A percentile compares a stretch with the other conserved stretches of the same genome.
phyloP scores from a whole-genome alignment of 2,329 filamentous ascomycete genomes.

The Trichoderma semiorbis region DNA sequence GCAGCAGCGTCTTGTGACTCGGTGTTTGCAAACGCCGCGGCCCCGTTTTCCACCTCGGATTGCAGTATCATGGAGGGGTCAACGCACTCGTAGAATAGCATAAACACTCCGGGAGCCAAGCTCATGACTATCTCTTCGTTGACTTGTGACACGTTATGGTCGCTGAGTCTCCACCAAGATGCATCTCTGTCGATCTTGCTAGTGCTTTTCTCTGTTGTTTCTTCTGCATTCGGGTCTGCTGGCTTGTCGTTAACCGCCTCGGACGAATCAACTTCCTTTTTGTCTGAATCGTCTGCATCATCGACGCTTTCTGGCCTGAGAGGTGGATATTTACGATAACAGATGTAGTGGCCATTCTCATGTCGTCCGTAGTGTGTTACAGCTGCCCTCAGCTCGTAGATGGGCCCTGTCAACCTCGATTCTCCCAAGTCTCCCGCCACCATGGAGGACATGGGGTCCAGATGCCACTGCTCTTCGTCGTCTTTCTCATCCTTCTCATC shows the following conservation, averaged over 20 bases:
- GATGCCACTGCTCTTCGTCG: conserved; percentile 63
- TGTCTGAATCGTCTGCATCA: neutral
- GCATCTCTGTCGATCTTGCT: neutral
- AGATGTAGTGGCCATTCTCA: conserved; percentile 94
- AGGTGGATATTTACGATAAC: conserved; percentile 69
- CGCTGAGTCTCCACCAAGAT: conserved; percentile 88
- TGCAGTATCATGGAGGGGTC: conserved; percentile 49
- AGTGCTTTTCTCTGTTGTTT: neutral
- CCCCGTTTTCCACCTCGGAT: conserved; percentile 24
- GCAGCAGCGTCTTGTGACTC: neutral
- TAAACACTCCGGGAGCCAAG: conserved; percentile 78
- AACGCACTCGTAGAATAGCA: conserved; percentile 90
- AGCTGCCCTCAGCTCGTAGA: conserved; percentile 78
- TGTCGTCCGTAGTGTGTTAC: conserved; percentile 88
- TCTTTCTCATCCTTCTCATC: conserved; percentile 23
- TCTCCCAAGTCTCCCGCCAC: conserved; percentile 53
- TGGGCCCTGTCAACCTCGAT: conserved; percentile 52
- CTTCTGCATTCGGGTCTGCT: neutral
- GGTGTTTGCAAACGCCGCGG: conserved; percentile 24
- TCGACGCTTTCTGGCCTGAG: conserved; percentile 16
- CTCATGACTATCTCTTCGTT: conserved; percentile 69
- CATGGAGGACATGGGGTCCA: conserved; percentile 70
- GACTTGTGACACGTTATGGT: conserved; percentile 75
- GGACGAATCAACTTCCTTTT: neutral
- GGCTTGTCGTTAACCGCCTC: neutral